Conservation (phyloP, 169 alveolate species). For the Babesia ovis region DNA sequence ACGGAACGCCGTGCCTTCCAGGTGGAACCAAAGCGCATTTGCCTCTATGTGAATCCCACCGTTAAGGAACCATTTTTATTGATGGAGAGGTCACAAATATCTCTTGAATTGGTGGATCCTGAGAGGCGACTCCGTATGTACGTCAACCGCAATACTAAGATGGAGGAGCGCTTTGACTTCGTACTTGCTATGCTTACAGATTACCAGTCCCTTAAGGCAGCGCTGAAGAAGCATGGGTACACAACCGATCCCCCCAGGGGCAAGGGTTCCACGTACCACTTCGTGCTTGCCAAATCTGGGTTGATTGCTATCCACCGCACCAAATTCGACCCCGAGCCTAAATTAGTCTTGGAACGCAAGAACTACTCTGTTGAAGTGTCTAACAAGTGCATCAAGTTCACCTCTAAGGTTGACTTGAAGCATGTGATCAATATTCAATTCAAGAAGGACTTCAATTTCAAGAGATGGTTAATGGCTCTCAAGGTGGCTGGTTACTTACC, state of each 20-base stretch:
- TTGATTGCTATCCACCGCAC: slow-evolving; percentile 67
- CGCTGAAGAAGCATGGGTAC: slow-evolving; percentile 24
- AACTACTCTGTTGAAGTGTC: slow-evolving; percentile 57
- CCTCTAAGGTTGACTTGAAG: slow-evolving; percentile 40
- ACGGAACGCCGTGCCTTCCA: slow-evolving; percentile 49
- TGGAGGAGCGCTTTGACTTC: slow-evolving; percentile 76
- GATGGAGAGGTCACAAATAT: slow-evolving; percentile 59
- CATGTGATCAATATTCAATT: slow-evolving; percentile 17
- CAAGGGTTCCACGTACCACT: slow-evolving; percentile 60
- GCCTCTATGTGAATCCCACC: slow-evolving; percentile 61
- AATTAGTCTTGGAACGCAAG: slow-evolving; percentile 60
- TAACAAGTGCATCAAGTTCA: slow-evolving; percentile 51
- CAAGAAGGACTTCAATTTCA: slow-evolving; percentile 66
- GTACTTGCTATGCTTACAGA: slow-evolving; percentile 69
- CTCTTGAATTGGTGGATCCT: slow-evolving; percentile 41
- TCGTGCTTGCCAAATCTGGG: slow-evolving; percentile 67
- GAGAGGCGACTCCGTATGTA: slow-evolving; percentile 70
- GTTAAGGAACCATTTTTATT: slow-evolving; percentile 61
- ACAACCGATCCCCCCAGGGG: slow-evolving; percentile 22
- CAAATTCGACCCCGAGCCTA: slow-evolving; percentile 69
- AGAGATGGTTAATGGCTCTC: slow-evolving; percentile 72
- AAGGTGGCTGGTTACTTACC: slow-evolving; percentile 73
- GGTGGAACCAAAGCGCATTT: slow-evolving; percentile 46
- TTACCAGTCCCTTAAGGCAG: slow-evolving; percentile 31
- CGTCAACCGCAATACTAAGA: slow-evolving; percentile 66